Evolutionary conservation across 2,329 filamentous ascomycete species (phyloP).

Genomic region (Apiospora sp.): DNA sequence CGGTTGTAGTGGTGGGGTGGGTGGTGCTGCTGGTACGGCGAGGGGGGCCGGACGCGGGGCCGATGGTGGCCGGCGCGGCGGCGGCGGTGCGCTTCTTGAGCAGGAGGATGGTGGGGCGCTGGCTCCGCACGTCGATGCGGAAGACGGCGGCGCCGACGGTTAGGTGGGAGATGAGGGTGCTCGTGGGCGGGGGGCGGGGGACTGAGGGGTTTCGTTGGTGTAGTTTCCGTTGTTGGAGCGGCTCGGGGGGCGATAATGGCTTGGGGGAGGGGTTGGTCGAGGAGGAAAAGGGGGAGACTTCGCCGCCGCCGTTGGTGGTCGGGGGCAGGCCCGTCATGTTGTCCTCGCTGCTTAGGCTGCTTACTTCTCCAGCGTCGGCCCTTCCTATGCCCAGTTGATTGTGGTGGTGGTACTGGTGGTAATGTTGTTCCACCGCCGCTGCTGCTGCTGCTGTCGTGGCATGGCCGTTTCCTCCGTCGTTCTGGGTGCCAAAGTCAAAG

Average conservation of each 20-base stretch:
- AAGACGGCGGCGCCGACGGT: conserved; percentile 40
- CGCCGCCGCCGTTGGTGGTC: neutral
- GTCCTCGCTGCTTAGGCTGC: conserved; percentile 12
- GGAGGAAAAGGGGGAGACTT: conserved; percentile 8
- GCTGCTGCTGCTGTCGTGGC: neutral
- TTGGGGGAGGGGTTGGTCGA: neutral
- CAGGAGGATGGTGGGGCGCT: conserved; percentile 37
- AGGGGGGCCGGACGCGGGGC: conserved; percentile 1
- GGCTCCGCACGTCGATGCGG: conserved; percentile 36
- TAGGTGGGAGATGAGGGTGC: conserved; percentile 24
- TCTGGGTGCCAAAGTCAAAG: neutral
- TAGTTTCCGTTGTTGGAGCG: neutral
- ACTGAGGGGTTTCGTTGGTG: neutral
- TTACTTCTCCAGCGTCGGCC: neutral
- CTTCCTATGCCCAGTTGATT: neutral
- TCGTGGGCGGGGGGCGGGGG: neutral
- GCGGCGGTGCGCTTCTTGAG: conserved; percentile 30
- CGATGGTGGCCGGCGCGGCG: conserved; percentile 22
- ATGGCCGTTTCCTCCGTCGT: neutral
- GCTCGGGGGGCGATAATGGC: neutral
- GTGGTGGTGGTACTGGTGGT: neutral
- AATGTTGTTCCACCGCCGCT: neutral
- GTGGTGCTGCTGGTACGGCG: conserved; percentile 5
- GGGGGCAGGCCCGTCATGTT: neutral
- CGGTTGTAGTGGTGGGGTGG: neutral